phyloP scores from a whole-genome alignment of 2,329 filamentous ascomycete genomes.

The Magnaporthiopsis rhizophila region DNA sequence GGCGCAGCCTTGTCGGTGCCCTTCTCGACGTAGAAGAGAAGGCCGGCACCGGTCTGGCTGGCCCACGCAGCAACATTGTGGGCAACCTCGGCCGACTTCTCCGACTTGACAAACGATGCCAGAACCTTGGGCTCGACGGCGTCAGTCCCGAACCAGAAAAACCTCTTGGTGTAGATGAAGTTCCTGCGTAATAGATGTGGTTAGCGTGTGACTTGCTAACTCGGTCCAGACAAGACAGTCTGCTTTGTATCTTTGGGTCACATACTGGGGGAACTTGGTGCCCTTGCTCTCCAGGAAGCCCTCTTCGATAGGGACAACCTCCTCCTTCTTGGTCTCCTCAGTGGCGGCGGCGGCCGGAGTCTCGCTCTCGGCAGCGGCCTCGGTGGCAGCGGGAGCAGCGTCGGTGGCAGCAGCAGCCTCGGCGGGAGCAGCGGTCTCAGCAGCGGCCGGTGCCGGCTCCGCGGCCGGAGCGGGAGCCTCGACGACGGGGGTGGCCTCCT shows the following conservation, averaged over 20 bases:
- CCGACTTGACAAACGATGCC: constrained; percentile 69
- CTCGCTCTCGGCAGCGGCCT: constrained; percentile 30
- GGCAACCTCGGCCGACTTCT: constrained; percentile 70
- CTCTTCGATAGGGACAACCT: constrained; percentile 55
- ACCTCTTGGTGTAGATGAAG: constrained; percentile 84
- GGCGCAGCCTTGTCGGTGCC: constrained; percentile 73
- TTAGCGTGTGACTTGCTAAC: not conserved
- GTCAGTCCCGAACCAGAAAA: constrained; percentile 79
- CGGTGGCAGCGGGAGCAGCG: constrained; percentile 28
- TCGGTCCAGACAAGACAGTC: not conserved
- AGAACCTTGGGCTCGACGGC: constrained; percentile 68
- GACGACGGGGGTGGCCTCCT: constrained; percentile 37
- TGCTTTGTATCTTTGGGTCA: constrained; percentile 8
- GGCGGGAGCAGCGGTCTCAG: constrained; percentile 27
- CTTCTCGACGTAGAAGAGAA: constrained; percentile 86
- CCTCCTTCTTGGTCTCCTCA: constrained; percentile 33
- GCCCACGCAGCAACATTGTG: constrained; percentile 84
- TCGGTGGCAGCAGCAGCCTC: constrained; percentile 26
- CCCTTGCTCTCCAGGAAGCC: constrained; percentile 88
- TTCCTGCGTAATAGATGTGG: constrained; percentile 46
- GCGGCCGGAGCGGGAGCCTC: constrained; percentile 21
- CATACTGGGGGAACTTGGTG: constrained; percentile 79
- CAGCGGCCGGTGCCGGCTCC: constrained; percentile 18
- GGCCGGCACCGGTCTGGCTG: constrained; percentile 87
- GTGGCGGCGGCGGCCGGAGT: constrained; percentile 23